Evolutionary conservation across 352 stramenopile species (phyloP).

Genomic region (Globisporangium acanthophoron): DNA sequence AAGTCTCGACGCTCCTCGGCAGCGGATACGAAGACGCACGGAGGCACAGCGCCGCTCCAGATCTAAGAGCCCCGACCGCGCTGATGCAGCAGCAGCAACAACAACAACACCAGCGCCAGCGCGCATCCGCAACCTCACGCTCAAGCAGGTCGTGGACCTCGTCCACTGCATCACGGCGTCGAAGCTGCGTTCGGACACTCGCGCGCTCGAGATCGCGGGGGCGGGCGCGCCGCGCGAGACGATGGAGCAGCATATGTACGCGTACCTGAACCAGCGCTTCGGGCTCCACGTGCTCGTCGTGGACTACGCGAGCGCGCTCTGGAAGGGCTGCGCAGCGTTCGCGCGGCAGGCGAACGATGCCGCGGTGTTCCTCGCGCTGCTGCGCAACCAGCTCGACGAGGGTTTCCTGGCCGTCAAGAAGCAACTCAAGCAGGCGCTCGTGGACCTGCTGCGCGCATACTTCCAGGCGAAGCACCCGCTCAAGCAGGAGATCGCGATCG

Average conservation of each 20-base stretch:
- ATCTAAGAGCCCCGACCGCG: not conserved
- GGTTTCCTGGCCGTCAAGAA: conserved; percentile 72
- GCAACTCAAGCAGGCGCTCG: conserved; percentile 66
- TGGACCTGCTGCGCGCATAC: conserved; percentile 65
- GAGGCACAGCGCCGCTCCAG: not conserved
- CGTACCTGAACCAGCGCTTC: conserved; percentile 86
- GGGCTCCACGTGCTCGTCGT: conserved; percentile 68
- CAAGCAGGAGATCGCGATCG: conserved; percentile 56
- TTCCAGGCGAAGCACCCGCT: conserved; percentile 58
- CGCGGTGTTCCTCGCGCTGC: conserved; percentile 65
- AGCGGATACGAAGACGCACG: conserved; percentile 18
- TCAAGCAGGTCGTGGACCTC: conserved; percentile 76
- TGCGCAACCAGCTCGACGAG: conserved; percentile 81
- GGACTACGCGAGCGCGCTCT: conserved; percentile 77
- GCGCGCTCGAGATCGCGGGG: conserved; percentile 18
- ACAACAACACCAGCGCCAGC: not conserved
- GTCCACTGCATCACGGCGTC: conserved; percentile 67
- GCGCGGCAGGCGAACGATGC: conserved; percentile 59
- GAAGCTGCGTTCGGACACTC: conserved; percentile 65
- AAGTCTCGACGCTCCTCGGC: not conserved
- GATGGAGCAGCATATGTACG: conserved; percentile 89
- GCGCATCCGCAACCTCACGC: conserved; percentile 41
- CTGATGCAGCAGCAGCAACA: not conserved
- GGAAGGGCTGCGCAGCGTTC: conserved; percentile 58
- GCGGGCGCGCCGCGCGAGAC: conserved; percentile 57